Conservation (phyloP, 1,284 basidiomycete genomes). For the Wolfiporia cocos region DNA sequence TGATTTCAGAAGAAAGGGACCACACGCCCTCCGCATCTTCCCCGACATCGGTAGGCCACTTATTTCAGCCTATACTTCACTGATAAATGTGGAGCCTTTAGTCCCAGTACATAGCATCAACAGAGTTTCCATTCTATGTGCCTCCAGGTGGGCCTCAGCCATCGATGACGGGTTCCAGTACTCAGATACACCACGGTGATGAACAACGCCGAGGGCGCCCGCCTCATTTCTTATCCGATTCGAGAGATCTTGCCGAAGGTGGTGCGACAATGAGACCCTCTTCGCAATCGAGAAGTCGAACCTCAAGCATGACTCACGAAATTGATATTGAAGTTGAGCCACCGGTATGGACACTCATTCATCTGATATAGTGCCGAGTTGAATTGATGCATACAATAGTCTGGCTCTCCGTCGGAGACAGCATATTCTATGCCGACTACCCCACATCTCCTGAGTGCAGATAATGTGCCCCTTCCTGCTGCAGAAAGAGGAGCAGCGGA, state of each 20-base stretch:
- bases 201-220: not conserved
- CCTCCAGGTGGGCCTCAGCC: constrained; percentile 13
- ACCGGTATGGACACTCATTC: no score
- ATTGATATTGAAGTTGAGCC: constrained; percentile 19
- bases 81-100: constrained; percentile 4
- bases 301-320: constrained; percentile 9
- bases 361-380: no score
- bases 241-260: not conserved
- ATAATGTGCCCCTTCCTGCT: constrained; percentile 12
- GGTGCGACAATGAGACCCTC: constrained; percentile 5
- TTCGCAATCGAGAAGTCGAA: constrained; percentile 8
- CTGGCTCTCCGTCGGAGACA: constrained; percentile 21
- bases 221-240: constrained; percentile 3
- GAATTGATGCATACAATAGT: no score
- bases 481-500: not conserved
- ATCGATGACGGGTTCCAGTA: not conserved
- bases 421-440: constrained; percentile 9
- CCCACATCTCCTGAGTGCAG: constrained; percentile 18
- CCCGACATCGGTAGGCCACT: not conserved
- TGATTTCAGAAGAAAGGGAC: constrained; percentile 25
- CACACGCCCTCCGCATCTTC: constrained; percentile 22
- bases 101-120: constrained; percentile 12
- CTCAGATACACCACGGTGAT: not conserved
- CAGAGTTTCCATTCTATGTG: constrained; percentile 15
- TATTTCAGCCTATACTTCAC: not conserved